Evolutionary conservation across 2,329 filamentous ascomycete genomes (phyloP), one percentile per base, ranked within the genome.

Genomic region (Fusarium brevicatenulatum): DNA sequence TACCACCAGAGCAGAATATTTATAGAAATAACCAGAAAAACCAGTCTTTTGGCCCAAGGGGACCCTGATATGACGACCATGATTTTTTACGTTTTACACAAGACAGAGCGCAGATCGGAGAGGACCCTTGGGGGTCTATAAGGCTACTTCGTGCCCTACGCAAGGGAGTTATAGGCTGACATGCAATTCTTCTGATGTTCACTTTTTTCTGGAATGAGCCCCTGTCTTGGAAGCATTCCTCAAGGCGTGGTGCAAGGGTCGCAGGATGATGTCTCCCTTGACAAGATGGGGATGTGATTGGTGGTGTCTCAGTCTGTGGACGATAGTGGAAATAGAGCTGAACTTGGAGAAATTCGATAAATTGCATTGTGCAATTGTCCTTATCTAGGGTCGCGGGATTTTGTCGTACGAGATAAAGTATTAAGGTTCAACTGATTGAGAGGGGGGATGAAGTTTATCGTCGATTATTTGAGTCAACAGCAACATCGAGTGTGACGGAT

Each of bases 41-140:
- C 47, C 11, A 73, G 50, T 34, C 63, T 68, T 23, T 40, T 71
- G 67, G 55, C 71, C 71, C 71, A 73, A 0, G 71, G 71, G 1
- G 71, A 73, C 8, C 71, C 71, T 9, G 71, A 73, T 23, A 73
- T n/a, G 18, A 63, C 36, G 36, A 73, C 71, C 71, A 73, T 73
- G 32, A 28, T 34, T 54, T 34, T 54, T 53, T 42, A 13, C 19
- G 19, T n/a, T 9, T 40, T 21, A 23, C 44, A 42, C 42, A 30
- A 39, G n/a, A 52, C 32, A 9, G 50, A 32, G 18, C 15, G 50
- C n/a, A 36, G 64, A 54, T 67, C 52, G 25, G 50, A 30, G 55
- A 62, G 57, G 53, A 54, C 53, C 57, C 50, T 42, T 23, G 28
- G 18, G 36, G 37, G 40, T 16, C 58, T 73, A 73, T 73, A 73